Evolutionary conservation across 2,329 filamentous ascomycete genomes (phyloP).

Genomic region (Elsinoe perseae): DNA sequence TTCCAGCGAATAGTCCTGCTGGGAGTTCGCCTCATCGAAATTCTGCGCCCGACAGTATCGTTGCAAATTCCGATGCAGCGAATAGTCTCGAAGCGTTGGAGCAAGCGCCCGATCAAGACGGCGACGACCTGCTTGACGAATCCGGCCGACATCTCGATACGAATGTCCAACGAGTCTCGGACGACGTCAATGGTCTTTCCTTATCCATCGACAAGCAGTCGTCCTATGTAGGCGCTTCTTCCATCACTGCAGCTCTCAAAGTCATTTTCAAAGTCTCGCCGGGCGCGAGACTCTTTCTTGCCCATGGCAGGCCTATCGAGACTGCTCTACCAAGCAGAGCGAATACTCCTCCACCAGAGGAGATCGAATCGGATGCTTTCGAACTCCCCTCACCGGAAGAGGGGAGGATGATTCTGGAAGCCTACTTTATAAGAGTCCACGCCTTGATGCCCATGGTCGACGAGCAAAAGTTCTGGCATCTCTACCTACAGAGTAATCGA

Average conservation of each 20-base stretch:
- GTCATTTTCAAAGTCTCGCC: slow-evolving; percentile 29
- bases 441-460: slow-evolving; percentile 31
- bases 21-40: slow-evolving; percentile 26
- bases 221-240: slow-evolving; percentile 29
- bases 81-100: slow-evolving; percentile 56
- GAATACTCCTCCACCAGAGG: slow-evolving; percentile 23
- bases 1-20: slow-evolving; percentile 33
- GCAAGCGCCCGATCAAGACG: slow-evolving; percentile 58
- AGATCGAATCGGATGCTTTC: slow-evolving; percentile 19
- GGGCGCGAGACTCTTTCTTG: slow-evolving; percentile 23
- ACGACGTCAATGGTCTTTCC: slow-evolving; percentile 29
- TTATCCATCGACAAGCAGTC: slow-evolving; percentile 27
- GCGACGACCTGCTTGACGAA: slow-evolving; percentile 55
- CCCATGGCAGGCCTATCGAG: slow-evolving; percentile 20
- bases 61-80: slow-evolving; percentile 38
- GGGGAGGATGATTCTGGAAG: slow-evolving; percentile 26
- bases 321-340: slow-evolving; percentile 25
- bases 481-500: slow-evolving; percentile 26
- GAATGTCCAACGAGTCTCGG: slow-evolving; percentile 36
- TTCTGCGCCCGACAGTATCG: slow-evolving; percentile 5
- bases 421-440: slow-evolving; percentile 28
- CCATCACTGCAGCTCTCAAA: slow-evolving; percentile 29
- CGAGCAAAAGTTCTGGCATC: slow-evolving; percentile 28
- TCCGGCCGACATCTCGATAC: slow-evolving; percentile 34
- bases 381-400: slow-evolving; percentile 21